Evolutionary conservation across 192 early-diverging fungal genomes (phyloP).

Genomic region (Linnemannia hyalina): DNA sequence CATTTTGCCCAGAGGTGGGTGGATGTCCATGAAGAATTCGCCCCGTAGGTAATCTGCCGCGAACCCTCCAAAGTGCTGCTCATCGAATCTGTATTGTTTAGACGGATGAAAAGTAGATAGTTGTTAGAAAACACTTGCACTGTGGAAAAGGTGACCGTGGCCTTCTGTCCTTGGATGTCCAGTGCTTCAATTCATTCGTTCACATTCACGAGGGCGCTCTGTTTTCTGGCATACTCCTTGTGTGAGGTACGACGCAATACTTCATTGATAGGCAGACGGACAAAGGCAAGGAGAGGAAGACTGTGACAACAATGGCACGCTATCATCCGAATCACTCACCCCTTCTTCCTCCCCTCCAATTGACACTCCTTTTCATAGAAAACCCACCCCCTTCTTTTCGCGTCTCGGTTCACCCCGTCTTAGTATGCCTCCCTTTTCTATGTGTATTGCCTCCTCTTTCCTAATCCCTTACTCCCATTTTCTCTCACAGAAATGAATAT

Average conservation of each 20-base stretch:
- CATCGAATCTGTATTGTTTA: slow-evolving; percentile 77
- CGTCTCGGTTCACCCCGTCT: not conserved
- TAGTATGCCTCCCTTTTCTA: not conserved
- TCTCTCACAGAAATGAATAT: not conserved
- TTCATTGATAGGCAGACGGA: not conserved
- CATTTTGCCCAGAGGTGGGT: slow-evolving; percentile 92
- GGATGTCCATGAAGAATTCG: slow-evolving; percentile 95
- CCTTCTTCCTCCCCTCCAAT: not conserved
- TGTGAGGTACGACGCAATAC: not conserved
- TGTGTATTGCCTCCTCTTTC: not conserved
- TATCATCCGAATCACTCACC: not conserved
- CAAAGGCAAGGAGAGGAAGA: not conserved
- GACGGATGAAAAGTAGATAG: not conserved
- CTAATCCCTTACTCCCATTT: not conserved
- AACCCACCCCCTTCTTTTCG: slow-evolving; percentile 6
- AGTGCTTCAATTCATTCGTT: not conserved
- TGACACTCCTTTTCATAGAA: not conserved
- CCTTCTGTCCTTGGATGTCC: too few relatives aligned
- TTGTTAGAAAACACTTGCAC: not conserved
- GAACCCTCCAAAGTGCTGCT: slow-evolving; percentile 95
- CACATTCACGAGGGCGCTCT: too few relatives aligned
- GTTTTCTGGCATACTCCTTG: not conserved
- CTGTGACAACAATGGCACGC: not conserved
- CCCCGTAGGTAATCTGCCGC: slow-evolving; percentile 86
- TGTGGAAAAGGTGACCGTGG: too few relatives aligned